A percentile compares a stretch with the other conserved stretches of the same genome.
These are phyloP conservation scores for Colletotrichum godetiae DNA, from an alignment of 2,329 filamentous ascomycete species.

Conservation along the genomic window DNA sequence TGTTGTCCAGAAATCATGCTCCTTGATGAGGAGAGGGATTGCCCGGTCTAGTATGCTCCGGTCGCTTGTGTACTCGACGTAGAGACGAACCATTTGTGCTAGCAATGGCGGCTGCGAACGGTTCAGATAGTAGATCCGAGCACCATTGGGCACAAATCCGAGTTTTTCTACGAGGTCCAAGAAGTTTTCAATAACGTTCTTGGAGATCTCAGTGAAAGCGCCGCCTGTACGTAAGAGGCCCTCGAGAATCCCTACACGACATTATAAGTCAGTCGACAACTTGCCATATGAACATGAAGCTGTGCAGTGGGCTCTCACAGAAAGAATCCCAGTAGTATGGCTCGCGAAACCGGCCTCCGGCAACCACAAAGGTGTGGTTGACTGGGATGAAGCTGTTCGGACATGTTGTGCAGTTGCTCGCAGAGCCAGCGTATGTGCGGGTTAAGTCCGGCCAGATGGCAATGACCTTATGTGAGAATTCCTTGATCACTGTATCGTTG, in stretches of 20 bases:
- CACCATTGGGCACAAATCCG: constrained; percentile 76
- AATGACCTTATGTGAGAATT: constrained; percentile 73
- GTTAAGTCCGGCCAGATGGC: constrained; percentile 78
- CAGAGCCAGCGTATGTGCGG: constrained; percentile 64
- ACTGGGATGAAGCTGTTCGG: constrained; percentile 74
- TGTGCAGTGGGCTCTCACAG: constrained; percentile 25
- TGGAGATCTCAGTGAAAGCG: constrained; percentile 70
- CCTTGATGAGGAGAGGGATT: constrained; percentile 70
- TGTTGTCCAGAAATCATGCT: constrained; percentile 71
- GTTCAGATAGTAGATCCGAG: constrained; percentile 75
- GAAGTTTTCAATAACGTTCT: constrained; percentile 78
- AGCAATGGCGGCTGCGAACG: constrained; percentile 75
- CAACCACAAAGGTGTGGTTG: constrained; percentile 76
- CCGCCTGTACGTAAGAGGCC: constrained; percentile 74
- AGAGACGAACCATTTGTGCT: constrained; percentile 73
- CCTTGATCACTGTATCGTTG: constrained; percentile 66
- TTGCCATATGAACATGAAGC: not conserved
- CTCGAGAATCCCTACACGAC: constrained; percentile 63
- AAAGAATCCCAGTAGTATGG: constrained; percentile 79
- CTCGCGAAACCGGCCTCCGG: constrained; percentile 77
- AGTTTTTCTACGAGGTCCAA: constrained; percentile 73
- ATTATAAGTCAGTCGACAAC: constrained; percentile 47
- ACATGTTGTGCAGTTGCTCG: constrained; percentile 66
- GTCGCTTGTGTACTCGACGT: constrained; percentile 74
- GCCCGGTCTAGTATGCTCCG: constrained; percentile 69